A percentile compares a stretch with the other conserved stretches of the same genome.
phyloP scores from a whole-genome alignment of 768 basidiomycete species.

The Kwoniella dendrophila region DNA sequence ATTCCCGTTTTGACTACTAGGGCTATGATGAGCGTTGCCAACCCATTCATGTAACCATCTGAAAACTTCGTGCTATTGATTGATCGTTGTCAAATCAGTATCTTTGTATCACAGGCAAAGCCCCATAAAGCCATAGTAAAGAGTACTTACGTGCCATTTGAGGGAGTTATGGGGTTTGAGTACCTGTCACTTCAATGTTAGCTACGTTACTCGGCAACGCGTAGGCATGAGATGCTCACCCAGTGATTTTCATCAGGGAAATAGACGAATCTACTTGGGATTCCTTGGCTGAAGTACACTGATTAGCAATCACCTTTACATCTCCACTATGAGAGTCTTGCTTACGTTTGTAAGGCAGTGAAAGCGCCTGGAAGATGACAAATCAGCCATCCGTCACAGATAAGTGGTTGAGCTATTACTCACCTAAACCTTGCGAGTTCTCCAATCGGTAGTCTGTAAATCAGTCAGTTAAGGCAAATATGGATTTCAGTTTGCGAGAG shows the following conservation, averaged over 20 bases:
- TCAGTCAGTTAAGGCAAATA: background rate
- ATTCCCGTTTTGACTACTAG: background rate
- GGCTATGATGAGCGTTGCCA: conserved; percentile 28
- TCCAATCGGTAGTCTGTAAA: conserved; percentile 74
- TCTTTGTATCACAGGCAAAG: too few species aligned
- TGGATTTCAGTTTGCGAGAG: background rate
- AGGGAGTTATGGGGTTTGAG: conserved; percentile 63
- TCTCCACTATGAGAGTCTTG: conserved; percentile 16
- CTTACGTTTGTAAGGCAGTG: conserved; percentile 68
- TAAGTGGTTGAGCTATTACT: background rate
- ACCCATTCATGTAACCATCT: conserved; percentile 71
- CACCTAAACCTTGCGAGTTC: conserved; percentile 73
- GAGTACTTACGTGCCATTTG: conserved; percentile 68
- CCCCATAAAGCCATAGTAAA: too few species aligned
- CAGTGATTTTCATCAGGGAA: conserved; percentile 60
- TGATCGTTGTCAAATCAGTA: too few species aligned
- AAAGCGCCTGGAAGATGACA: conserved; percentile 62
- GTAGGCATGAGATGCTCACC: conserved; percentile 42
- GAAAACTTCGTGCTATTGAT: conserved; percentile 79
- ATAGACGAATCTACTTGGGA: conserved; percentile 44
- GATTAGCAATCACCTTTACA: conserved; percentile 61
- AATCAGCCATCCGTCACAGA: background rate
- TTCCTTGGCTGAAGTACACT: conserved; percentile 62
- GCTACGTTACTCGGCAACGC: conserved; percentile 62
- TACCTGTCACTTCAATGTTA: conserved; percentile 16